phyloP scores from a whole-genome alignment of 352 stramenopile genomes.

The Globisporangium recalcitrans region DNA sequence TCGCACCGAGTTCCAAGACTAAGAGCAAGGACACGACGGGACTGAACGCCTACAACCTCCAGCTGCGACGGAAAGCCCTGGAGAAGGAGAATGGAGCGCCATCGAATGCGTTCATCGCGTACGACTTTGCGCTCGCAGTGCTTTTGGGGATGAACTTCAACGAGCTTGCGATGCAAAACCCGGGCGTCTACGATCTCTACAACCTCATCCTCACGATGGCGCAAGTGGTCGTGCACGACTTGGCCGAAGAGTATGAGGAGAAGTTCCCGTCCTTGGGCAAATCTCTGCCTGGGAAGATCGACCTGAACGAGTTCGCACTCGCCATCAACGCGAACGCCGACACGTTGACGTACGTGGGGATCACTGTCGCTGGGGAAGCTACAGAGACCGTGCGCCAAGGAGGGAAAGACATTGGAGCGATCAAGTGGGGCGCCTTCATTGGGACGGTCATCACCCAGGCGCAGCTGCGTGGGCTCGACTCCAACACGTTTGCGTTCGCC shows the following conservation, averaged over 20 bases:
- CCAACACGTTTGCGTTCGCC: not conserved
- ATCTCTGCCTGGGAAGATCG: not conserved
- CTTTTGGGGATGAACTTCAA: not conserved
- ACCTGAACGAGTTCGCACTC: constrained; percentile 5
- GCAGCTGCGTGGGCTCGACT: not conserved
- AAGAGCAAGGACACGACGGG: not conserved
- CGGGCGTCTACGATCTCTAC: not conserved
- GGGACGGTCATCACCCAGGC: not conserved
- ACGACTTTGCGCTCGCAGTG: not conserved
- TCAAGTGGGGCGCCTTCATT: constrained; percentile 1
- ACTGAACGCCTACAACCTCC: not conserved
- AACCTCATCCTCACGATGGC: not conserved
- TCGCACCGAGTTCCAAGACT: not conserved
- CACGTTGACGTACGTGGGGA: not conserved
- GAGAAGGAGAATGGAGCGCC: not conserved
- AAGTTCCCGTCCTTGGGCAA: not conserved
- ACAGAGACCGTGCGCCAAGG: not conserved
- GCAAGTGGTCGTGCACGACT: not conserved
- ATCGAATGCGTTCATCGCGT: not conserved
- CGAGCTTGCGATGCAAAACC: not conserved
- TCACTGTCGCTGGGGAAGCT: not conserved
- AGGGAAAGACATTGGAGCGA: not conserved
- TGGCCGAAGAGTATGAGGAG: not conserved
- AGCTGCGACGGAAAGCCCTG: not conserved
- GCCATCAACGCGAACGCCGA: not conserved